Evolutionary conservation across 1,284 basidiomycete genomes (phyloP).

Genomic region (Fistulinella cinereoalba): DNA sequence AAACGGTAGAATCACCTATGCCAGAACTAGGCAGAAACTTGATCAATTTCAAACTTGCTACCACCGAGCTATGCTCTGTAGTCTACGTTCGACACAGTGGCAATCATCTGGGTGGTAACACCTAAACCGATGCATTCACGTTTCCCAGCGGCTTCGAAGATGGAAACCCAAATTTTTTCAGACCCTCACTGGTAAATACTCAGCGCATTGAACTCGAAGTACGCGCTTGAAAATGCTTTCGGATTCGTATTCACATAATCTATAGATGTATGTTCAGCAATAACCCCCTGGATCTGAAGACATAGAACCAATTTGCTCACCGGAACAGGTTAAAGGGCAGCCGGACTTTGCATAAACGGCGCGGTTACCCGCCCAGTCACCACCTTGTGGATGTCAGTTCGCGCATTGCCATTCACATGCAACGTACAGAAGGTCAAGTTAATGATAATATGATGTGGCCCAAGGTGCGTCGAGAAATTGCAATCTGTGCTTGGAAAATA

Average conservation of each 20-base stretch:
- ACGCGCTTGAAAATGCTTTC: conserved; percentile 13
- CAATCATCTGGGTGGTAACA: too few relatives aligned
- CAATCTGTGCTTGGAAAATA: conserved; percentile 21
- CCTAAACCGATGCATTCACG: too few relatives aligned
- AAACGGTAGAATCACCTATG: too few relatives aligned
- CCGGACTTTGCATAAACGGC: conserved; percentile 25
- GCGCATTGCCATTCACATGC: neutral
- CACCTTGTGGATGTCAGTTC: conserved; percentile 24
- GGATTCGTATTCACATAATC: conserved; percentile 9
- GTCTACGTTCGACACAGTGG: too few relatives aligned
- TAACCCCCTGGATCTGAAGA: neutral
- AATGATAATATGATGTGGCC: conserved; percentile 11
- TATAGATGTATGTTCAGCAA: neutral
- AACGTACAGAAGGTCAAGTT: conserved; percentile 19
- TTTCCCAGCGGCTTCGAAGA: too few relatives aligned
- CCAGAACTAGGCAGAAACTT: too few relatives aligned
- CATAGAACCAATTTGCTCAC: conserved; percentile 20
- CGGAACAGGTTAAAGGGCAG: conserved; percentile 33
- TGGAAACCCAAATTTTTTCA: too few relatives aligned
- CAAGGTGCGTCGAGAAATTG: conserved; percentile 19
- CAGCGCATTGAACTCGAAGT: conserved; percentile 20
- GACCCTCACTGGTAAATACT: conserved; percentile 19
- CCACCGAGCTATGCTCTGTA: too few relatives aligned
- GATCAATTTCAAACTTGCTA: too few relatives aligned
- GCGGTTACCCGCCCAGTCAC: conserved; percentile 38